A percentile compares a stretch with the other conserved stretches of the same genome.
Conservation (phyloP, 192 early-diverging fungal genomes). For the Backusella westeae region DNA sequence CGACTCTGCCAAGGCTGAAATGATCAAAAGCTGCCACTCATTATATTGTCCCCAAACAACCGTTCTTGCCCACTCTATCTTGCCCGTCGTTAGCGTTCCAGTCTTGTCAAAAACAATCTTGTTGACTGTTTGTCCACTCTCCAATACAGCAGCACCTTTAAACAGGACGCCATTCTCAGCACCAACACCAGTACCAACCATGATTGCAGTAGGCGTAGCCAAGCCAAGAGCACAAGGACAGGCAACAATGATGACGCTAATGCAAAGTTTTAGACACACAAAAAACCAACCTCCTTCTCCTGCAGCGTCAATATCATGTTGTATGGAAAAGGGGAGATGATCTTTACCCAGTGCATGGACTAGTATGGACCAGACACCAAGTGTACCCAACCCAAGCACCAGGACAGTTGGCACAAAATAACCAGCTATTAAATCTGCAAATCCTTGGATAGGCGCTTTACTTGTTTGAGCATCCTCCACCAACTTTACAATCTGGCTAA, state of each 20-base stretch:
- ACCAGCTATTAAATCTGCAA: conserved; percentile 84
- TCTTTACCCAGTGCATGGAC: conserved; percentile 29
- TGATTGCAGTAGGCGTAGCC: conserved; percentile 94
- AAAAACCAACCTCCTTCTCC: conserved; percentile 67
- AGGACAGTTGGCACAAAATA: conserved; percentile 92
- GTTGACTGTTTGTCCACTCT: conserved; percentile 74
- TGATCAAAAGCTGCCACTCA: conserved; percentile 10
- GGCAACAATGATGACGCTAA: conserved; percentile 93
- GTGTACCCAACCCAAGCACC: conserved; percentile 66
- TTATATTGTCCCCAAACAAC: conserved; percentile 13
- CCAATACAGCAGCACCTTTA: conserved; percentile 88
- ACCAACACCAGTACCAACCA: conserved; percentile 97
- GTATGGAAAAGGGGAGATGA: conserved; percentile 24
- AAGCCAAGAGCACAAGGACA: conserved; percentile 97
- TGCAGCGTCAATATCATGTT: conserved; percentile 43
- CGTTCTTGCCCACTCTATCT: conserved; percentile 57
- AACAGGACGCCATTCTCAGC: conserved; percentile 94
- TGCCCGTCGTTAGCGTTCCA: conserved; percentile 86
- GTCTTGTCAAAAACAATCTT: conserved; percentile 98
- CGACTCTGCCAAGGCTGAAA: conserved; percentile 72
- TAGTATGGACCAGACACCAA: conserved; percentile 68
- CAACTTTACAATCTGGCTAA: conserved; percentile 88
- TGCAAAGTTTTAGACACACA: conserved; percentile 81
- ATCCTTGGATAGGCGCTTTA: conserved; percentile 93
- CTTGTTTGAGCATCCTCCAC: conserved; percentile 91